phyloP scores from a whole-genome alignment of 192 early-diverging fungal species.

The Coemansia asiatica region DNA sequence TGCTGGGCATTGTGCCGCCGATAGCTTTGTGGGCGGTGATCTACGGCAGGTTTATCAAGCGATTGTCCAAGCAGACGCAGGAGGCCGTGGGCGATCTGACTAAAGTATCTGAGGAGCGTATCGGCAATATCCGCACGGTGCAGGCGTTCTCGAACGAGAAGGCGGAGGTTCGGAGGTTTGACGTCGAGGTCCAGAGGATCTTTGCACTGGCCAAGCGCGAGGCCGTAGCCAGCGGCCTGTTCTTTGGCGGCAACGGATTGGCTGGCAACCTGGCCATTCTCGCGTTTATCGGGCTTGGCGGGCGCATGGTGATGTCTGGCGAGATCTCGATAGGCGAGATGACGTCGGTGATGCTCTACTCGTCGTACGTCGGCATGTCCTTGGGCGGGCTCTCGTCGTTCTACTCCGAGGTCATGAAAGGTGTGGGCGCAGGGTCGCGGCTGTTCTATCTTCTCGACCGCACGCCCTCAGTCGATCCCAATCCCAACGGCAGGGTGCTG shows the following conservation, averaged over 20 bases:
- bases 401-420: constrained; percentile 75
- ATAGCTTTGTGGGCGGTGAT: constrained; percentile 67
- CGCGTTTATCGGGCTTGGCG: constrained; percentile 65
- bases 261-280: constrained; percentile 64
- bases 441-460: constrained; percentile 63
- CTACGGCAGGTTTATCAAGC: constrained; percentile 67
- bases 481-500: constrained; percentile 20
- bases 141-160: constrained; percentile 54
- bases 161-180: constrained; percentile 38
- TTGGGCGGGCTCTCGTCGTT: constrained; percentile 62
- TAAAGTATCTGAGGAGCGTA: constrained; percentile 67
- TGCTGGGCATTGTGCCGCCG: constrained; percentile 74
- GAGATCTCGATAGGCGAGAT: constrained; percentile 66
- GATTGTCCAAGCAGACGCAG: constrained; percentile 63
- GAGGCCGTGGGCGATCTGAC: constrained; percentile 66
- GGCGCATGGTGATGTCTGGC: constrained; percentile 62
- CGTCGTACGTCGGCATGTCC: constrained; percentile 64
- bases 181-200: constrained; percentile 41
- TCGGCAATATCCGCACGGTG: constrained; percentile 57
- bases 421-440: constrained; percentile 62
- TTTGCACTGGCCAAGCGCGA: constrained; percentile 48
- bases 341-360: constrained; percentile 68
- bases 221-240: constrained; percentile 61
- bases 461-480: constrained; percentile 37
- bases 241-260: constrained; percentile 65